Conservation (phyloP, 441 rosid species). For the Aleurites moluccanus region DNA sequence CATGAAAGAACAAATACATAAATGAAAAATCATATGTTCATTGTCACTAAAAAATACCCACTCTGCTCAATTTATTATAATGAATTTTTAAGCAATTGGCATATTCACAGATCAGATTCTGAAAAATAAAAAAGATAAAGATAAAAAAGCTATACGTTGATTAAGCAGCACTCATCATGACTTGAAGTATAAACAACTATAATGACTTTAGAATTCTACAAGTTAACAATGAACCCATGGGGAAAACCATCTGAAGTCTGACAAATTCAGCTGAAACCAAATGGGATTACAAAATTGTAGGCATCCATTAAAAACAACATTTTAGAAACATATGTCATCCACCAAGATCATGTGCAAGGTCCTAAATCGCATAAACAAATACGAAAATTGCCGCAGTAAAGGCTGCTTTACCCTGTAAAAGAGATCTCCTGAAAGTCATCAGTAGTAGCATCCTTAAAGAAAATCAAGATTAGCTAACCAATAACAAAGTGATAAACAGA, state of each 20-base stretch:
- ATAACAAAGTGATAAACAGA: neutral
- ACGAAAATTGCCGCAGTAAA: too few relatives aligned
- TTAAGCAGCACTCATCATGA: conserved; percentile 8
- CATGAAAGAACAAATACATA: neutral
- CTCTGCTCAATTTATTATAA: neutral
- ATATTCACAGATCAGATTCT: neutral
- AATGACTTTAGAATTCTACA: neutral
- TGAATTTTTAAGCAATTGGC: neutral
- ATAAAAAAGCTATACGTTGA: neutral
- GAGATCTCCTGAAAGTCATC: neutral
- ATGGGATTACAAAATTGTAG: too few relatives aligned
- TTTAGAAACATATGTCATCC: neutral
- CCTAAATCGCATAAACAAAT: too few relatives aligned
- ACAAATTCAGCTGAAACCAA: neutral
- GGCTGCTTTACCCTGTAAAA: neutral
- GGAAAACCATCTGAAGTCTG: neutral
- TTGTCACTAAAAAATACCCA: neutral
- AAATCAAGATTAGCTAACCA: neutral
- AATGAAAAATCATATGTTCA: neutral
- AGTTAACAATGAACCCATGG: neutral
- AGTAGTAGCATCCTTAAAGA: neutral
- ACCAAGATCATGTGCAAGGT: neutral
- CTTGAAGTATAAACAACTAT: too few relatives aligned
- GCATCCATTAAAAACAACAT: too few relatives aligned
- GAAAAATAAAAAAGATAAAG: too few relatives aligned